These are phyloP conservation scores for Fragaria nilgerrensis DNA, from an alignment of 306 rosid species.

Conservation along the genomic window DNA sequence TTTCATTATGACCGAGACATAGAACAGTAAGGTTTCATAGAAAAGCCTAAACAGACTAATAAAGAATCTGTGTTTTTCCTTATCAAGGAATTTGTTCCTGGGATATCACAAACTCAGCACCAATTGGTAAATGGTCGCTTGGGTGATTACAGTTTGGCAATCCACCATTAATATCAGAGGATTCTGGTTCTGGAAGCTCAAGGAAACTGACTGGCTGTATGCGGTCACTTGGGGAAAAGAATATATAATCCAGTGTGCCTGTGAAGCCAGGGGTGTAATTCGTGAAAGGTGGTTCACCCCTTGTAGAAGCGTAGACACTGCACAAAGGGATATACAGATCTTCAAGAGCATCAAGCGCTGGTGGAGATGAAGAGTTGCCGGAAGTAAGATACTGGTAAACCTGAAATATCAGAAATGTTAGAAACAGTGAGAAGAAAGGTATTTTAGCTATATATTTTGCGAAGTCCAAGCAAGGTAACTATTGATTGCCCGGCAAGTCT, in stretches of 20 bases:
- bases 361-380: constrained; percentile 44
- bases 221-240: constrained; percentile 55
- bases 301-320: constrained; percentile 59
- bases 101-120: constrained; percentile 68
- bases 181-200: constrained; percentile 65
- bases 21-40: neutral
- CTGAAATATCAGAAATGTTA: constrained; percentile 39
- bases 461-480: neutral
- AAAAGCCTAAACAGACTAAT: neutral
- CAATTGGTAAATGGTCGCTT: constrained; percentile 92
- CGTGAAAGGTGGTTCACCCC: constrained; percentile 88
- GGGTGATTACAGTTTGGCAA: constrained; percentile 74
- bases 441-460: neutral
- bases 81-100: constrained; percentile 25
- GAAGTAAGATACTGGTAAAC: constrained; percentile 73
- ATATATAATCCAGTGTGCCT: constrained; percentile 73
- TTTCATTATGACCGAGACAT: neutral
- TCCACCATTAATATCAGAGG: constrained; percentile 71
- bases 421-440: constrained; percentile 7
- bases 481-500: neutral
- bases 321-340: constrained; percentile 62
- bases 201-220: constrained; percentile 71
- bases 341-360: constrained; percentile 34
- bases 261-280: constrained; percentile 95
- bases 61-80: neutral